Conservation (phyloP, 1,284 basidiomycete genomes). For the Abortiporus biennis region DNA sequence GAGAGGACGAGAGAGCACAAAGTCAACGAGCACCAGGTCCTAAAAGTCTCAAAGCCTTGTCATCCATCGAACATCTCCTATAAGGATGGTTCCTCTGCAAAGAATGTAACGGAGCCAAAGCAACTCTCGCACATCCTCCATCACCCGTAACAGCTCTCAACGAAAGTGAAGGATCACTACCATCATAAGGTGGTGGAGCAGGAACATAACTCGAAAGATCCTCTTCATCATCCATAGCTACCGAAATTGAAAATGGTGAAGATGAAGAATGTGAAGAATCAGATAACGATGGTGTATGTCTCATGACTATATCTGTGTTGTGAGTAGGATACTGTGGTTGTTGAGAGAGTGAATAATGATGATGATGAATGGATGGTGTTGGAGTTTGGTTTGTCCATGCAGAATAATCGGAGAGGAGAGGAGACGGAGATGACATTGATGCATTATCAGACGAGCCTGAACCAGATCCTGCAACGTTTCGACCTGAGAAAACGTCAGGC, state of each 20-base stretch:
- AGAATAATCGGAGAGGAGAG: not conserved
- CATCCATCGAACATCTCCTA: slow-evolving; percentile 56
- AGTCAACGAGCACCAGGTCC: slow-evolving; percentile 12
- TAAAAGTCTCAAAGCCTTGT: slow-evolving; percentile 49
- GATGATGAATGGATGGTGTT: not conserved
- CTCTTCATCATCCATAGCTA: slow-evolving; percentile 3
- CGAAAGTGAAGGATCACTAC: not conserved
- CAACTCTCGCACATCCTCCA: slow-evolving; percentile 10
- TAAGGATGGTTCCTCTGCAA: slow-evolving; percentile 51
- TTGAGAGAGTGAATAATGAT: not conserved
- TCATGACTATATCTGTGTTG: not conserved
- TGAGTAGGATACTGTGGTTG: not conserved
- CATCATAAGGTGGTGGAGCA: slow-evolving; percentile 3
- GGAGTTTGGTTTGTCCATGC: not conserved
- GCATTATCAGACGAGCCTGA: not conserved
- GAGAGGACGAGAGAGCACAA: not conserved
- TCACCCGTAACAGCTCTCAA: not conserved
- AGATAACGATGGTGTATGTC: slow-evolving; percentile 2
- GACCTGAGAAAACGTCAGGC: not conserved
- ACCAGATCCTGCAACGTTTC: not conserved
- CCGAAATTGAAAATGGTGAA: slow-evolving; percentile 1
- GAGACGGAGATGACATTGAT: not conserved
- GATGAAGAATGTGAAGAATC: slow-evolving; percentile 2
- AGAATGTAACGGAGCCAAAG: slow-evolving; percentile 49
- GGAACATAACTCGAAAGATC: slow-evolving; percentile 5